Base-by-base conservation (phyloP, 2,329 filamentous ascomycete species). In the Penicillium decumbens region DNA sequence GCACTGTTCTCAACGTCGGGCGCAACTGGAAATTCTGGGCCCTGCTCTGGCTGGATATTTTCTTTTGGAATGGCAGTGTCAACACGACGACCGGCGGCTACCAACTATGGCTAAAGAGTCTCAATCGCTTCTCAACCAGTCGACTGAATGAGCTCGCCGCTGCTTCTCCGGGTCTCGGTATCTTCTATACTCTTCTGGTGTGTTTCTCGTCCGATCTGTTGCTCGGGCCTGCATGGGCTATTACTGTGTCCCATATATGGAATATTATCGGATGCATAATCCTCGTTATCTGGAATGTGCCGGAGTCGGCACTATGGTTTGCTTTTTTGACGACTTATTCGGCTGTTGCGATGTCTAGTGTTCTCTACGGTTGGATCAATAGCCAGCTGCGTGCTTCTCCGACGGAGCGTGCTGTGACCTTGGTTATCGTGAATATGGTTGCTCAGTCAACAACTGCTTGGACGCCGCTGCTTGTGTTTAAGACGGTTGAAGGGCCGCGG, bases 351-450 rank as follows among this genome's bases (percentile, higher is more conserved):
- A 74, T 81, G 66, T 80, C 78, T 0, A 79, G 75, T 41, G 76
- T 80, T 3, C 65, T 82, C 6, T 76, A 81, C 46, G 78, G 79
- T 3, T 81, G 79, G 77, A 73, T 79, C 3, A 82, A 82, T 51
- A 76, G 69, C 9, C 69, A 74, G 29, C 62, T 81, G 2, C 70
- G 72, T 3, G 55, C 57, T 35, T 63, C 61, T 8, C 52, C 60
- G 0, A 73, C 71, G 0, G 73, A 80, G 50, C 65, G 80, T 5
- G 70, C 77, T 0, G 72, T 81, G 43, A 75, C 72, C 0, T 60
- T 81, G 5, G 73, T 81, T 3, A 59, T 78, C 20, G 75, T 80
- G 53, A 82, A 79, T 41, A 69, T 72, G 0, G 65, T 82, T n/a
- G 71, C 78, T 0, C 78, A 80, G 59, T 80, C 74, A 0, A 77